Evolutionary conservation across 2,329 filamentous ascomycete genomes (phyloP).

Genomic region (Pseudofabraea citricarpa): DNA sequence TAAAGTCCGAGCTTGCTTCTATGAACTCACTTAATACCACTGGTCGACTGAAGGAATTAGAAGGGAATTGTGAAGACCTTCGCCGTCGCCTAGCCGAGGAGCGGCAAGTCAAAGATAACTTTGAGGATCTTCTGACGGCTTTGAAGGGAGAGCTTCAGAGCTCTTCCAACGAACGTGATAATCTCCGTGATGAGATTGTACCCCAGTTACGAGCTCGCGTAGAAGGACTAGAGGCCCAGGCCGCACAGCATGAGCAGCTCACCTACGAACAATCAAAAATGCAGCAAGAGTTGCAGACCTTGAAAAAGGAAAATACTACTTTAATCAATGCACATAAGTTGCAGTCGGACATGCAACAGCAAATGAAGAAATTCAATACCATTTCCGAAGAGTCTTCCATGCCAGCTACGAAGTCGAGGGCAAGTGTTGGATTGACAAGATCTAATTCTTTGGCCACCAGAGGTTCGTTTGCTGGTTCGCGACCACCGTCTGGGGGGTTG

Average conservation of each 20-base stretch:
- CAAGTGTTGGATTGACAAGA: slow-evolving; percentile 47
- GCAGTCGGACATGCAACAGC: slow-evolving; percentile 39
- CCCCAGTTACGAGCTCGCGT: slow-evolving; percentile 72
- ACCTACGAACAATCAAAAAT: slow-evolving; percentile 78
- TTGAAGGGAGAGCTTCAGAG: slow-evolving; percentile 78
- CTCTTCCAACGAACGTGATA: slow-evolving; percentile 83
- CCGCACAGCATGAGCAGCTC: slow-evolving; percentile 65
- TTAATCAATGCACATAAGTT: slow-evolving; percentile 37
- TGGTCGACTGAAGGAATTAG: slow-evolving; percentile 69
- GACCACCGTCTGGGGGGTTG: slow-evolving; percentile 37
- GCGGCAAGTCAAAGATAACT: slow-evolving; percentile 81
- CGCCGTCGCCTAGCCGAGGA: slow-evolving; percentile 80
- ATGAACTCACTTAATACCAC: slow-evolving; percentile 51
- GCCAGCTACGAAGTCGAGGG: slow-evolving; percentile 10
- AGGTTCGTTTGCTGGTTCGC: slow-evolving; percentile 13
- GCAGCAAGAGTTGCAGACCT: slow-evolving; percentile 75
- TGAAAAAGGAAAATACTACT: slow-evolving; percentile 63
- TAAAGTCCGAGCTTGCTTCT: slow-evolving; percentile 37
- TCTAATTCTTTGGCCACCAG: slow-evolving; percentile 59
- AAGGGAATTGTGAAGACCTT: slow-evolving; percentile 75
- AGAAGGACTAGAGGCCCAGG: slow-evolving; percentile 72
- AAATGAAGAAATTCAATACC: slow-evolving; percentile 48
- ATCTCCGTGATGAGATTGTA: slow-evolving; percentile 82
- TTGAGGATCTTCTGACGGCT: slow-evolving; percentile 84
- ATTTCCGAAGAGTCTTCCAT: slow-evolving; percentile 54